These are phyloP conservation scores for Candida ascalaphidarum DNA, from an alignment of 805 yeast species.

Conservation along the genomic window DNA sequence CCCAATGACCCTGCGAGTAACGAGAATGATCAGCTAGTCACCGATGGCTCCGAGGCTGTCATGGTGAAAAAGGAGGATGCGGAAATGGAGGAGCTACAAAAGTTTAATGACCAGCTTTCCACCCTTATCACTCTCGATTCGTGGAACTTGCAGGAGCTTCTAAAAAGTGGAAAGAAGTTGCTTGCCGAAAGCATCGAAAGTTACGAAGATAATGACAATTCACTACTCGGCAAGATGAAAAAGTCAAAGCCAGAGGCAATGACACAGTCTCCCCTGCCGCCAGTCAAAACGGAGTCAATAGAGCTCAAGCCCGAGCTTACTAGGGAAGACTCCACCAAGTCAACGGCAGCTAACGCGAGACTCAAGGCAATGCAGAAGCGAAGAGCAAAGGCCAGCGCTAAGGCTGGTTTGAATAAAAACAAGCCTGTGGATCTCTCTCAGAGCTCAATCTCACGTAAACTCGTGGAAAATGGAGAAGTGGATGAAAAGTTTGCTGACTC, in stretches of 20 bases:
- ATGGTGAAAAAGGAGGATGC: slow-evolving; percentile 10
- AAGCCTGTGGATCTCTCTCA: slow-evolving; percentile 62
- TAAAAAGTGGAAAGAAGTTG: slow-evolving; percentile 45
- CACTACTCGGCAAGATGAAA: slow-evolving; percentile 39
- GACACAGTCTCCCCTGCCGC: not conserved
- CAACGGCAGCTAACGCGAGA: slow-evolving; percentile 52
- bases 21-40: slow-evolving; percentile 8
- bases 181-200: slow-evolving; percentile 56
- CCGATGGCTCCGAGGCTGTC: slow-evolving; percentile 3
- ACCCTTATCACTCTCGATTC: slow-evolving; percentile 39
- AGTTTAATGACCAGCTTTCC: slow-evolving; percentile 30
- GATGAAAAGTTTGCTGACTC: slow-evolving; percentile 6
- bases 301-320: too few species aligned
- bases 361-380: slow-evolving; percentile 92
- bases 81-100: slow-evolving; percentile 34
- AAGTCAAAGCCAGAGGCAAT: slow-evolving; percentile 39
- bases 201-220: slow-evolving; percentile 26
- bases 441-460: slow-evolving; percentile 53
- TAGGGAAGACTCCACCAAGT: slow-evolving; percentile 3
- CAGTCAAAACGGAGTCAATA: slow-evolving; percentile 1
- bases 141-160: slow-evolving; percentile 41
- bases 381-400: slow-evolving; percentile 68
- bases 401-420: slow-evolving; percentile 34
- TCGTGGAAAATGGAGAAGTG: slow-evolving; percentile 35
- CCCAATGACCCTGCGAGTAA: slow-evolving; percentile 15